Percentiles rank a stretch among this genome's conserved stretches.
Conservation (phyloP, 2,329 filamentous ascomycete genomes). For the Epichloe elymi region DNA sequence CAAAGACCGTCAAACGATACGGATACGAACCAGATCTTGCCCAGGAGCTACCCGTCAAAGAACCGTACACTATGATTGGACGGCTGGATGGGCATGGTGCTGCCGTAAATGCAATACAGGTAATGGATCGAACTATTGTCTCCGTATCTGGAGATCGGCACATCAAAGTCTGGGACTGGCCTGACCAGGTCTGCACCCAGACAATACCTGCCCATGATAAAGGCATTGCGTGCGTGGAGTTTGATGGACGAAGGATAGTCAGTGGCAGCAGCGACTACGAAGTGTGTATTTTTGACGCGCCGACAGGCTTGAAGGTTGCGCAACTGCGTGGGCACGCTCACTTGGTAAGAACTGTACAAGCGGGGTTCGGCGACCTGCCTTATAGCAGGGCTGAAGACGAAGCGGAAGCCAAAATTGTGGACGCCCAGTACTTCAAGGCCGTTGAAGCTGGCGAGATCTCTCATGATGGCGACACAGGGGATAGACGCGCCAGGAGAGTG, state of each 20-base stretch:
- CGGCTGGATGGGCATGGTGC: constrained; percentile 73
- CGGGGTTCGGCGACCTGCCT: constrained; percentile 80
- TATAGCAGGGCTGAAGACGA: constrained; percentile 66
- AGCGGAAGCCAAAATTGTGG: constrained; percentile 57
- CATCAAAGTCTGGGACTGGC: constrained; percentile 92
- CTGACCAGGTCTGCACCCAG: constrained; percentile 58
- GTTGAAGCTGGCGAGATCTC: constrained; percentile 37
- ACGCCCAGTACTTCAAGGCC: constrained; percentile 56
- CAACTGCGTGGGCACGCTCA: constrained; percentile 70
- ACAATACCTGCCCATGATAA: constrained; percentile 83
- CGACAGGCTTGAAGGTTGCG: constrained; percentile 77
- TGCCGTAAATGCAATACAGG: constrained; percentile 92
- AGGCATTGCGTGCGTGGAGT: constrained; percentile 95
- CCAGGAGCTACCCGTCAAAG: constrained; percentile 36
- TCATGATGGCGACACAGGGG: constrained; percentile 19
- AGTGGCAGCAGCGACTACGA: constrained; percentile 94
- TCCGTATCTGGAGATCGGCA: constrained; percentile 89
- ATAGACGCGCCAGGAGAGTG: constrained; percentile 27
- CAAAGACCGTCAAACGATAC: constrained; percentile 38
- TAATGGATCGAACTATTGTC: constrained; percentile 73
- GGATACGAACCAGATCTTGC: constrained; percentile 36
- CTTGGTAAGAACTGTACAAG: constrained; percentile 87
- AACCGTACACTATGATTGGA: constrained; percentile 65
- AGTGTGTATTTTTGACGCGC: constrained; percentile 85
- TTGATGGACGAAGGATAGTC: constrained; percentile 83